A percentile compares a stretch with the other conserved stretches of the same genome.
Evolutionary conservation across 1,284 basidiomycete species (phyloP).

Genomic region (Moesziomyces sp.): DNA sequence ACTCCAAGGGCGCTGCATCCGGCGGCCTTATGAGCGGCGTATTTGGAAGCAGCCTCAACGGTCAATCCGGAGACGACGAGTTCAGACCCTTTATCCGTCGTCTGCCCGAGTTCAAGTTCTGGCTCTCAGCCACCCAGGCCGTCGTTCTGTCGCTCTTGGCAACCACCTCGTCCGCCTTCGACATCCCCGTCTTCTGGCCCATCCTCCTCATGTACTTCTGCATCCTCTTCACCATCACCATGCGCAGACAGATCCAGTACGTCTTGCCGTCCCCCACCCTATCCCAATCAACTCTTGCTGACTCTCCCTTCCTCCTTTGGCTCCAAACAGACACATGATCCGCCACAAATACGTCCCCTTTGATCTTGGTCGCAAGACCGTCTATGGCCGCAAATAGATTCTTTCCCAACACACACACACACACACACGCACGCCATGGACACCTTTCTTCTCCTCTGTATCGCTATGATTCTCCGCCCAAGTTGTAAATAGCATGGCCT

Average conservation of each 20-base stretch:
- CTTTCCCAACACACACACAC: background rate
- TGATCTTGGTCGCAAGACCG: constrained; percentile 83
- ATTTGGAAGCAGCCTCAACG: constrained; percentile 70
- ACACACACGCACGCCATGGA: background rate
- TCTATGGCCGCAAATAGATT: constrained; percentile 51
- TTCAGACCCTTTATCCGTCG: constrained; percentile 87
- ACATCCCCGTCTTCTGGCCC: constrained; percentile 98
- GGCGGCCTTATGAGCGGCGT: constrained; percentile 64
- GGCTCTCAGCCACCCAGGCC: constrained; percentile 91
- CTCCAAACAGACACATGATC: constrained; percentile 85
- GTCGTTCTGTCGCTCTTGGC: constrained; percentile 79
- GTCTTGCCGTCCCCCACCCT: constrained; percentile 14
- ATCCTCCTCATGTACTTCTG: constrained; percentile 85
- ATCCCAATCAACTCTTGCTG: background rate
- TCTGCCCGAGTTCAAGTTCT: constrained; percentile 91
- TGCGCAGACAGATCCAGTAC: constrained; percentile 68
- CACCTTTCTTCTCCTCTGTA: background rate
- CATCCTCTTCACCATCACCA: constrained; percentile 69
- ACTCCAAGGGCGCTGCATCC: constrained; percentile 13
- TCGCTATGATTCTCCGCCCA: background rate
- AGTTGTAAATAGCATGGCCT: constrained; percentile 1
- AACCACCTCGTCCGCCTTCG: constrained; percentile 72
- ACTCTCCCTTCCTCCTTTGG: too few relatives aligned
- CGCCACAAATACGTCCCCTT: constrained; percentile 91
- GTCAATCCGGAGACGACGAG: constrained; percentile 57